Evolutionary conservation across 306 rosid genomes (phyloP).

Genomic region (Quercus glauca): DNA sequence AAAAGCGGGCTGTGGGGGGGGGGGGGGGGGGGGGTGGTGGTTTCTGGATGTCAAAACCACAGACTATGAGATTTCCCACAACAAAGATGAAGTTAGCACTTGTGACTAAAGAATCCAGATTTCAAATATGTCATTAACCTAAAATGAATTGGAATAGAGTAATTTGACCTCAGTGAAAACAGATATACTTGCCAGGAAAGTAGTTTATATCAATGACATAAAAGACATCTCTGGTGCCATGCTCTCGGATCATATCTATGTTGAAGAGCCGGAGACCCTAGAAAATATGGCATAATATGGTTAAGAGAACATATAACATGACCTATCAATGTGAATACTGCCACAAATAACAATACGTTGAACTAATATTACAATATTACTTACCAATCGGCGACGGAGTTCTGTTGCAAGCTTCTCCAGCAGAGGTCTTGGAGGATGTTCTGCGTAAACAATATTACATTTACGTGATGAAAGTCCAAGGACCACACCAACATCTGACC

Average conservation of each 20-base stretch:
- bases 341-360: not conserved
- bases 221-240: conserved; percentile 53
- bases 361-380: not conserved
- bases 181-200: conserved; percentile 45
- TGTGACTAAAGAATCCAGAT: not conserved
- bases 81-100: not conserved
- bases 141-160: not conserved
- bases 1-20: too few relatives aligned
- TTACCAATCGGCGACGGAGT: conserved; percentile 48
- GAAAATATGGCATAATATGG: conserved; percentile 6
- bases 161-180: conserved; percentile 6
- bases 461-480: conserved; percentile 11
- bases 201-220: conserved; percentile 57
- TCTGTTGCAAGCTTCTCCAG: conserved; percentile 51
- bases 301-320: conserved; percentile 4
- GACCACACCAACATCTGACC: not conserved
- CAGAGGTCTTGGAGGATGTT: conserved; percentile 46
- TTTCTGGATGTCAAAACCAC: not conserved
- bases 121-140: not conserved
- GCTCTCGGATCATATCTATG: conserved; percentile 54
- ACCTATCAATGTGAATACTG: not conserved
- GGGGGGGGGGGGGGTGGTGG: too few relatives aligned
- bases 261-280: conserved; percentile 53
- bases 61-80: not conserved
- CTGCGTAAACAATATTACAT: conserved; percentile 30